phyloP scores from a whole-genome alignment of 2,329 filamentous ascomycete genomes.

The Periglandula ipomoeae region DNA sequence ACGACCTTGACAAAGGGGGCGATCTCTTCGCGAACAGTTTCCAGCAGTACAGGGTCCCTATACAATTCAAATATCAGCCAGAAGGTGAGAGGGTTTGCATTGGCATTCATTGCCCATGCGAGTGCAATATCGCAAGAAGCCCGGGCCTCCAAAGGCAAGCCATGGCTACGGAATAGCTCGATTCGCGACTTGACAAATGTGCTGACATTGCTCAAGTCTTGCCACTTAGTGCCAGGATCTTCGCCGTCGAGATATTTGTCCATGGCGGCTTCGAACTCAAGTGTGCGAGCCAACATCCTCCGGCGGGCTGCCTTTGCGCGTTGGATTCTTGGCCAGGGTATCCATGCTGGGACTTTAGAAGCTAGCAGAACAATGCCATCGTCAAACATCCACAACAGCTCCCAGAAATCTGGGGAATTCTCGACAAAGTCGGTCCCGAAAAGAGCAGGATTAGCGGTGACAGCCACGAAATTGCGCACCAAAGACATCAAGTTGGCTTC shows the following conservation, averaged over 20 bases:
- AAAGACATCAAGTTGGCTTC: slow-evolving; percentile 25
- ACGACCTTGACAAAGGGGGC: slow-evolving; percentile 21
- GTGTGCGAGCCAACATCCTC: slow-evolving; percentile 18
- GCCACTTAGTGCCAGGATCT: slow-evolving; percentile 25
- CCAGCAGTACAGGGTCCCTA: slow-evolving; percentile 27
- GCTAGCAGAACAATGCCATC: slow-evolving; percentile 23
- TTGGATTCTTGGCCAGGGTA: slow-evolving; percentile 23
- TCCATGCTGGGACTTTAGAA: slow-evolving; percentile 21
- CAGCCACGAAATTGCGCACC: slow-evolving; percentile 26
- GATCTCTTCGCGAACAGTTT: slow-evolving; percentile 29
- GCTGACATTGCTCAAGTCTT: slow-evolving; percentile 27
- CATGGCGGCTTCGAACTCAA: slow-evolving; percentile 26
- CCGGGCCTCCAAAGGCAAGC: slow-evolving; percentile 21
- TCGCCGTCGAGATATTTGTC: slow-evolving; percentile 23
- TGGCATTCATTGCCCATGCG: slow-evolving; percentile 30
- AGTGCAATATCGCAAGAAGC: slow-evolving; percentile 26
- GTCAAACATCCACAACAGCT: slow-evolving; percentile 29
- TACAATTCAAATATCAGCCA: slow-evolving; percentile 35
- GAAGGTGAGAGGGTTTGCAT: slow-evolving; percentile 26
- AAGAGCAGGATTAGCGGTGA: slow-evolving; percentile 24
- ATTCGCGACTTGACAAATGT: slow-evolving; percentile 21
- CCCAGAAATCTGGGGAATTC: slow-evolving; percentile 29
- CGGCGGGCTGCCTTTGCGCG: slow-evolving; percentile 21
- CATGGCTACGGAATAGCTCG: slow-evolving; percentile 20
- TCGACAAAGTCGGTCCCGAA: slow-evolving; percentile 33